These are phyloP conservation scores for Gastrolobium villosum DNA, from an alignment of 306 rosid genomes.

Conservation along the genomic window DNA sequence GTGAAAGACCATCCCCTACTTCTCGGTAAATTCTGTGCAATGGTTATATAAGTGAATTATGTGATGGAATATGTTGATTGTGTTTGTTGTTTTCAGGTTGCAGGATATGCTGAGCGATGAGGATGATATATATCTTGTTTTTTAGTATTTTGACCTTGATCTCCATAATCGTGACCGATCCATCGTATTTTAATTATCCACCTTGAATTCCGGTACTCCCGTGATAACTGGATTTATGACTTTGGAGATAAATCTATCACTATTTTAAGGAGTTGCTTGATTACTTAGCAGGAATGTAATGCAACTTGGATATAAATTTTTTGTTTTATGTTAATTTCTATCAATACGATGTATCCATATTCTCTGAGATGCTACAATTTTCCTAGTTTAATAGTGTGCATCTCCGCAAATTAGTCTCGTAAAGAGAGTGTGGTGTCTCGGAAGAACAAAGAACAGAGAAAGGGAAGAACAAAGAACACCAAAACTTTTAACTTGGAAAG, in stretches of 20 bases:
- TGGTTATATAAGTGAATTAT: no score
- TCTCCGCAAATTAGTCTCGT: background rate
- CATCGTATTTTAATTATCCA: no score
- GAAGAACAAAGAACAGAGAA: no score
- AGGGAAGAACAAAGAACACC: no score
- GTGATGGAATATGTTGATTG: background rate
- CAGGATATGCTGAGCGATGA: background rate
- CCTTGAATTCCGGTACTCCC: no score
- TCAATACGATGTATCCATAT: background rate
- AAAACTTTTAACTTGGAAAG: no score
- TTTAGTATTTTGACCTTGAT: background rate
- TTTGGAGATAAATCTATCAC: no score
- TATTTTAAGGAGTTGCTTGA: background rate
- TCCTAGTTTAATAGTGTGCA: background rate
- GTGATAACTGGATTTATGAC: no score
- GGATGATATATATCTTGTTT: slow-evolving; percentile 1
- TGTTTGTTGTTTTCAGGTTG: slow-evolving; percentile 34
- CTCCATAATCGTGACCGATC: background rate
- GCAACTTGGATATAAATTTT: background rate
- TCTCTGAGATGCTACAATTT: background rate
- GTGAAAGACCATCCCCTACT: background rate
- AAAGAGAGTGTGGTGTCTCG: background rate
- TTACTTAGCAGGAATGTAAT: background rate
- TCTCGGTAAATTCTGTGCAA: no score
- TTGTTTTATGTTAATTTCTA: background rate